Base-by-base conservation (phyloP, 495 filamentous ascomycete genomes). In the Penicillium turbatum region DNA sequence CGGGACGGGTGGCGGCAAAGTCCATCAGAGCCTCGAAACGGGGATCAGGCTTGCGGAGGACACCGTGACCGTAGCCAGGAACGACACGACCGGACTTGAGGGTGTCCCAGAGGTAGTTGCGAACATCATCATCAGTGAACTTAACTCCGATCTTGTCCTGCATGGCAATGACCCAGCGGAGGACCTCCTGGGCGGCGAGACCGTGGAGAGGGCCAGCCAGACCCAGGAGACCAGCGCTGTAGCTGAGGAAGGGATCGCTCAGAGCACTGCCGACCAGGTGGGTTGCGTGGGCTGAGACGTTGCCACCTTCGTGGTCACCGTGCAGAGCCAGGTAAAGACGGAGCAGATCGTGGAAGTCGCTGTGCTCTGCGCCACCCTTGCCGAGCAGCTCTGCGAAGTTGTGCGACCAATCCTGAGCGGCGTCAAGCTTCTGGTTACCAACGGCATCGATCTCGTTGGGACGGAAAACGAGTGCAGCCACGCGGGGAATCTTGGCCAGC, bases 301-400 rank as follows among this genome's bases (percentile, higher is more conserved):
- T 98, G 48, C 93, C 93, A 52, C 93, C 93, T 70, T 98, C 93
- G 76, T 98, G 93, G 73, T 98, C 93, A 40, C 92, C 92, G 76
- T 98, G 93, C 10, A 98, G 84, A 24, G 93, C 92, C 16, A 98
- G 83, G 74, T 98, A 98, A 16, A 98, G 72, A 53, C 93, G 80
- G 24, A 98, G 80, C 16, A 97, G 78, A 62, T 98, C 93, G 66
- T 97, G 92, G 81, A 98, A 98, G 70, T 90, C 88, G 69, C 90
- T 83, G 65, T 96, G 85, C 65, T 92, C 75, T 60, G 82, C 79
- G 53, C 90, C 91, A 37, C 83, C 85, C 73, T 93, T 96, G 61
- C 93, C 93, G 27, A 98, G 83, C 82, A 97, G 92, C 65, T 91
- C 88, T 36, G 93, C 93, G 57, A 96, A 97, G 77, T 98, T 98